Conservation (phyloP, 768 basidiomycete species). For the Clathrus columnatus region DNA sequence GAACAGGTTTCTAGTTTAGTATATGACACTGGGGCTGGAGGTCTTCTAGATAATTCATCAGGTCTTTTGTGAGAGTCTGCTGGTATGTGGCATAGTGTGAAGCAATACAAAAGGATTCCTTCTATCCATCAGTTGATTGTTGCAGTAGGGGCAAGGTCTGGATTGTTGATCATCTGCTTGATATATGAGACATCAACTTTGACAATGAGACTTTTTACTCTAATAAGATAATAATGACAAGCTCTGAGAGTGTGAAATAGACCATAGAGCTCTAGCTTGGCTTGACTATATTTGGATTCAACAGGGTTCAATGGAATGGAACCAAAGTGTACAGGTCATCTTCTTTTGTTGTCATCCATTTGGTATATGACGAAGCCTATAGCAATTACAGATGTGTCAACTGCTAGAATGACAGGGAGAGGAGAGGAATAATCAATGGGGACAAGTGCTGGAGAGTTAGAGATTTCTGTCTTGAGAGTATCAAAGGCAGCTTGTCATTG, state of each 20-base stretch:
- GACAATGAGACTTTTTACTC: constrained; percentile 23
- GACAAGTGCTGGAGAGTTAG: constrained; percentile 20
- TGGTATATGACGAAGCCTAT: constrained; percentile 33
- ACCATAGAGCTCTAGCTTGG: constrained; percentile 23
- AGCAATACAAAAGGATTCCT: constrained; percentile 30
- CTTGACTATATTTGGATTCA: constrained; percentile 20
- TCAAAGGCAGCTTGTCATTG: constrained; percentile 22
- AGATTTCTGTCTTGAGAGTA: constrained; percentile 21
- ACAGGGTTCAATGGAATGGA: constrained; percentile 26
- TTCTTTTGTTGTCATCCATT: constrained; percentile 11
- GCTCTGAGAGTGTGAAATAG: constrained; percentile 17
- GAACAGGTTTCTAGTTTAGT: no score
- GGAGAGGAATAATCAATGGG: constrained; percentile 26
- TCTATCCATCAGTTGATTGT: constrained; percentile 35
- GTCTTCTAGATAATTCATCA: constrained; percentile 29
- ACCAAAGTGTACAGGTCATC: constrained; percentile 23
- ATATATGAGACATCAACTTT: constrained; percentile 34
- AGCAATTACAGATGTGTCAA: constrained; percentile 28
- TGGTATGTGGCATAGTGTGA: constrained; percentile 30
- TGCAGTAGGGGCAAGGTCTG: constrained; percentile 28
- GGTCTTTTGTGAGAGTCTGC: constrained; percentile 26
- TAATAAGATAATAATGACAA: constrained; percentile 21
- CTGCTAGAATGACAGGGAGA: constrained; percentile 24
- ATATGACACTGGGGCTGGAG: no score
- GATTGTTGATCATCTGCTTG: constrained; percentile 34